Percentiles rank a stretch among this genome's conserved stretches.
Conservation (phyloP, 2,329 filamentous ascomycete species). For the Cercospora sojina region DNA sequence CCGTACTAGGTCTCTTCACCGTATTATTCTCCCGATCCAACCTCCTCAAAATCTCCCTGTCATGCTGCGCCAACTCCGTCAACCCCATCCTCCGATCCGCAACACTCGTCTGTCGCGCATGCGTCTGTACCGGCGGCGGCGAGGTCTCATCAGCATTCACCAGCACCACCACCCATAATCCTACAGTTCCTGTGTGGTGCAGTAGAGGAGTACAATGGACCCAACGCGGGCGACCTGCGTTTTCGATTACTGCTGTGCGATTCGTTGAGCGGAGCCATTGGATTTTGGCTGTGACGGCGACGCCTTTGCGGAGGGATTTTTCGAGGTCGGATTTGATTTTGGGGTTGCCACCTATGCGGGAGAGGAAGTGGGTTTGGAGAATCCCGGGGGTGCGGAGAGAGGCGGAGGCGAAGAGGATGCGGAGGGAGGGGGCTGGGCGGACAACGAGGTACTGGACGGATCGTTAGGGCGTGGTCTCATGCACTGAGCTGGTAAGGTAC, state of each 20-base stretch:
- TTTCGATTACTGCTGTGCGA: slow-evolving; percentile 35
- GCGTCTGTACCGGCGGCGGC: not conserved
- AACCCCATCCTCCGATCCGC: not conserved
- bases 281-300: slow-evolving; percentile 71
- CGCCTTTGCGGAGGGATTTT: slow-evolving; percentile 62
- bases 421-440: slow-evolving; percentile 48
- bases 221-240: slow-evolving; percentile 66
- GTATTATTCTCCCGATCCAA: not conserved
- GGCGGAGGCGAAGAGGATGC: slow-evolving; percentile 52
- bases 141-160: slow-evolving; percentile 40
- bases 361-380: slow-evolving; percentile 49
- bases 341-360: slow-evolving; percentile 50
- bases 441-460: slow-evolving; percentile 47
- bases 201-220: slow-evolving; percentile 75
- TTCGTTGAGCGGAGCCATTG: slow-evolving; percentile 59
- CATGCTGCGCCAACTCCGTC: not conserved
- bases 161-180: slow-evolving; percentile 75
- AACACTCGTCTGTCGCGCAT: not conserved
- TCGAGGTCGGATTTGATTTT: slow-evolving; percentile 55
- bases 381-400: slow-evolving; percentile 51
- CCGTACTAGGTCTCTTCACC: not conserved
- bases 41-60: not conserved
- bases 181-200: slow-evolving; percentile 64
- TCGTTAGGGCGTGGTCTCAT: not conserved
- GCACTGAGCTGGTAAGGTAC: slow-evolving; percentile 31